Percentiles rank a stretch among this genome's conserved stretches.
phyloP scores from a whole-genome alignment of 2,329 filamentous ascomycete genomes.

The Colletotrichum gloeosporioides region DNA sequence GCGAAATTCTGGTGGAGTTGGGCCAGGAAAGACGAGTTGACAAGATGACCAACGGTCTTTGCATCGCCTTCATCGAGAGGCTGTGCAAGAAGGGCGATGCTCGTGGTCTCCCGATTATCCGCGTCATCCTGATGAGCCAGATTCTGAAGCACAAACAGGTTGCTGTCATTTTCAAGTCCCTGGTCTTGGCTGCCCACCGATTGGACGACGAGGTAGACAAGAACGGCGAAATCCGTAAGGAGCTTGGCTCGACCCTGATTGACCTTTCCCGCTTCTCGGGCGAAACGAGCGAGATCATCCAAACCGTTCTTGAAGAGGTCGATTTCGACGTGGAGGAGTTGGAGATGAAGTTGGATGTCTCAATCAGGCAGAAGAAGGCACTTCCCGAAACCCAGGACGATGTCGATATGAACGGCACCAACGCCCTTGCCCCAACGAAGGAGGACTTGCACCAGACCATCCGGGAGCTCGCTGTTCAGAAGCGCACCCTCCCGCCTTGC shows the following conservation, averaged over 20 bases:
- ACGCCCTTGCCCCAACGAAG: conserved; percentile 29
- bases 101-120: conserved; percentile 63
- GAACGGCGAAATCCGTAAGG: conserved; percentile 62
- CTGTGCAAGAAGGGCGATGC: conserved; percentile 65
- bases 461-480: conserved; percentile 40
- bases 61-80: conserved; percentile 67
- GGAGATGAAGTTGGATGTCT: conserved; percentile 76
- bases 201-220: conserved; percentile 60
- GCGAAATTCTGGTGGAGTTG: conserved; percentile 64
- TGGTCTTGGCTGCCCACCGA: conserved; percentile 66
- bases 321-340: conserved; percentile 76
- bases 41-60: conserved; percentile 75
- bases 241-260: conserved; percentile 71
- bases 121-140: conserved; percentile 63
- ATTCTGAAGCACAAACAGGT: conserved; percentile 69
- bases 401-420: conserved; percentile 50
- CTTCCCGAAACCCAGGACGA: conserved; percentile 57
- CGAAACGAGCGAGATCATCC: conserved; percentile 66
- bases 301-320: conserved; percentile 68
- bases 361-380: conserved; percentile 63
- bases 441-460: conserved; percentile 46
- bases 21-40: conserved; percentile 71
- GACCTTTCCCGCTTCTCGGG: conserved; percentile 65
- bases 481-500: conserved; percentile 52
- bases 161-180: conserved; percentile 68